A percentile compares a stretch with the other conserved stretches of the same genome.
Conservation (phyloP, 2,329 filamentous ascomycete species). For the Fusarium sp. region DNA sequence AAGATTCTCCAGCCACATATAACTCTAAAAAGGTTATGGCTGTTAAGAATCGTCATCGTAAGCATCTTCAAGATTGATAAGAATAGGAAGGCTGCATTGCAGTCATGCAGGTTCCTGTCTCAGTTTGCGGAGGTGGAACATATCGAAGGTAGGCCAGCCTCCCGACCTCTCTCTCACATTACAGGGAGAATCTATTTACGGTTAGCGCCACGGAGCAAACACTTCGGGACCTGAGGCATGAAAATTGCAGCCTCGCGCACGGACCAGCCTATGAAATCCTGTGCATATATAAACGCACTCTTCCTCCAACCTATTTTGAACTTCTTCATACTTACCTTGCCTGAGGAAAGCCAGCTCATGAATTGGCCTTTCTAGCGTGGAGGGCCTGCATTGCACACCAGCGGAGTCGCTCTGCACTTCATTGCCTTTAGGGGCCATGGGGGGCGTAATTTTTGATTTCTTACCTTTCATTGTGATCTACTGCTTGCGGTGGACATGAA, state of each 20-base stretch:
- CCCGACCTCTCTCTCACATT: background rate
- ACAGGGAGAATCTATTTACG: background rate
- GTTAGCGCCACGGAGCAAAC: background rate
- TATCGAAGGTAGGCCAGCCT: constrained; percentile 6
- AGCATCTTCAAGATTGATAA: background rate
- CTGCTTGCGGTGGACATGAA: constrained; percentile 54
- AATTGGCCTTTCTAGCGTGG: constrained; percentile 56
- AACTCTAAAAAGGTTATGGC: too few species aligned
- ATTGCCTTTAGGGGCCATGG: constrained; percentile 67
- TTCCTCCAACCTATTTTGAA: constrained; percentile 35
- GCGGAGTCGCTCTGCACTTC: constrained; percentile 60
- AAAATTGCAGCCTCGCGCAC: constrained; percentile 58
- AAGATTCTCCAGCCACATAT: background rate
- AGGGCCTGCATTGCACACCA: constrained; percentile 66
- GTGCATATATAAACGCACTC: constrained; percentile 50
- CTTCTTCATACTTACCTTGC: constrained; percentile 67
- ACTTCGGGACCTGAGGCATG: constrained; percentile 59
- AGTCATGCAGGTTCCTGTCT: constrained; percentile 16
- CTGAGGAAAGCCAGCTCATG: constrained; percentile 58
- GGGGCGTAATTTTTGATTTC: constrained; percentile 65
- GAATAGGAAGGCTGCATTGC: background rate
- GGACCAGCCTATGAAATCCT: constrained; percentile 7
- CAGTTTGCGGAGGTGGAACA: constrained; percentile 13
- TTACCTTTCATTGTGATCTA: constrained; percentile 57
- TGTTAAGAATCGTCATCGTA: background rate